Evolutionary conservation across 768 basidiomycete species (phyloP), one percentile per base, ranked within the genome.

Genomic region (Kwoniella dendrophila): DNA sequence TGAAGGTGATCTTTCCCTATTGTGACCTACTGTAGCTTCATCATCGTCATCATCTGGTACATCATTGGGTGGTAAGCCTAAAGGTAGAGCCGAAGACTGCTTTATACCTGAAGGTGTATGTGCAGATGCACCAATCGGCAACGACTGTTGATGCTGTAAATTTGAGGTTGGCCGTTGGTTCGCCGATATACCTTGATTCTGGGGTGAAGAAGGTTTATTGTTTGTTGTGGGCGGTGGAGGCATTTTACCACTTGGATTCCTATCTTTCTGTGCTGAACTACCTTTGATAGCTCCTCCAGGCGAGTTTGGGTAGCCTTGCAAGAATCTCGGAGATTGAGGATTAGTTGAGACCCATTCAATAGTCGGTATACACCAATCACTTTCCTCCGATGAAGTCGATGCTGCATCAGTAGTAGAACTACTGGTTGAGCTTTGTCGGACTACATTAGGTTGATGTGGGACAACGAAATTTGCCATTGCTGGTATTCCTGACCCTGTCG

Each of bases 1-100:
- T 5, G 65, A 66, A 16, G 72, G 70, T 20, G 62, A 66, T 43
- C 67, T 54, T 30, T 69, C 69, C 27, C 67, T 48, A 18, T 60
- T 69, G n/a, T 75, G 71, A 3, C 74, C 74, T 18, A 75, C 70
- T 0, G 74, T 75, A 32, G 52, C 59, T 32, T 69, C 69, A 48
- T 75, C 74, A 45, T 75, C 74, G 8, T 75, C 74, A 29, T 75
- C 71, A 26, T 75, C 74, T 1, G 56, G 56, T 2, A 53, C 58
- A 7, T 45, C 34, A 26, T 69, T 66, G 3, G 56, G 29, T 6
- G 41, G 34, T 14, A 63, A n/a, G 26, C 59, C 62, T 16, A 53
- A 11, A n/a, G 72, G 69, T 2, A 71, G 34, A 2, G 68, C 64
- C 18, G 50, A 56, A 2, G 63, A 48, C 16, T 66, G 64, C 1